phyloP scores from a whole-genome alignment of 495 filamentous ascomycete species.

The Trichoderma erinaceum region DNA sequence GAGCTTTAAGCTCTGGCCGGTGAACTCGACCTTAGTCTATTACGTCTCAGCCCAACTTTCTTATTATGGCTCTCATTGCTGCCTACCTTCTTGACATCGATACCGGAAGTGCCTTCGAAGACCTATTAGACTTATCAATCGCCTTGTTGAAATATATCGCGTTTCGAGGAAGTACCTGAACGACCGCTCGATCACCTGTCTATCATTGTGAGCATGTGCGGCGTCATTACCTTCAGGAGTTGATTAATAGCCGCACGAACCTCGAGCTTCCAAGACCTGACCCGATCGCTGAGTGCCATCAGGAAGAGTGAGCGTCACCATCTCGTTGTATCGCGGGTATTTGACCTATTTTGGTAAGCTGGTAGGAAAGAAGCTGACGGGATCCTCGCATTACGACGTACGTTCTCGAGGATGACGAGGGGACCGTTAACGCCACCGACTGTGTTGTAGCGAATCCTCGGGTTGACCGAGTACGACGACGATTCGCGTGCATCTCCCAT shows the following conservation, averaged over 20 bases:
- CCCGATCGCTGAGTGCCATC: conserved; percentile 91
- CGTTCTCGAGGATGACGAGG: conserved; percentile 93
- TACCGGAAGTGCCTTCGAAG: conserved; percentile 93
- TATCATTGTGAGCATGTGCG: neutral
- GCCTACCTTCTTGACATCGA: conserved; percentile 93
- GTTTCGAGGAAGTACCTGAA: conserved; percentile 31
- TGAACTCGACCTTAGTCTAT: conserved; percentile 94
- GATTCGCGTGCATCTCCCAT: conserved; percentile 81
- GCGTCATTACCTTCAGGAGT: neutral
- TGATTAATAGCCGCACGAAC: conserved; percentile 39
- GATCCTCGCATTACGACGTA: conserved; percentile 34
- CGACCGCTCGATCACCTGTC: conserved; percentile 83
- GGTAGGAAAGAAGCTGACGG: neutral
- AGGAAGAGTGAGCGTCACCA: conserved; percentile 89
- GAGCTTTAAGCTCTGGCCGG: conserved; percentile 91
- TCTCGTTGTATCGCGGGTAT: conserved; percentile 95
- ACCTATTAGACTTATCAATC: conserved; percentile 48
- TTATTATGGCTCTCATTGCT: conserved; percentile 14
- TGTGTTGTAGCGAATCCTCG: conserved; percentile 93
- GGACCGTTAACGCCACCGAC: conserved; percentile 97
- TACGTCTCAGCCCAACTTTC: conserved; percentile 16
- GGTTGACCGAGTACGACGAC: conserved; percentile 62
- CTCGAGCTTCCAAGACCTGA: conserved; percentile 95
- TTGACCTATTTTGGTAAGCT: conserved; percentile 61
- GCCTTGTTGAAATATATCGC: too few species aligned